Evolutionary conservation across 2,329 filamentous ascomycete genomes (phyloP), one percentile per base, ranked within the genome.

Genomic region (Arthroderma sp.): DNA sequence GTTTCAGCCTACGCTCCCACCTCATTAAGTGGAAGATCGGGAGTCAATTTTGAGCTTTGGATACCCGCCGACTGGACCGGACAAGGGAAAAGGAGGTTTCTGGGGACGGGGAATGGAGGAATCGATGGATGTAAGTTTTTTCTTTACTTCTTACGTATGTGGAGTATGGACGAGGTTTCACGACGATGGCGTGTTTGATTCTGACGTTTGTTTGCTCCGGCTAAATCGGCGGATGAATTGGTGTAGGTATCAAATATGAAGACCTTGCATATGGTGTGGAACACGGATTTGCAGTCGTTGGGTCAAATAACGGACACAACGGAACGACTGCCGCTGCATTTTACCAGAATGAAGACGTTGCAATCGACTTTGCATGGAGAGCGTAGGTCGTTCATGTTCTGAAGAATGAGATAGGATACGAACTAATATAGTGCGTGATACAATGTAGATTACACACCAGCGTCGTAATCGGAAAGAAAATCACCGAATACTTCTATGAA

Each of bases 261-360:
- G 64, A 59, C 48, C 52, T 59, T 40, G 60, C 56, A 2, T 68
- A 69, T 29, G 59, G 60, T 1, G 53, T 56, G 7, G 45, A 52
- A 0, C 56, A 60, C n/a, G 64, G 63, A 0, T 69, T 70, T 38
- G 56, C 64, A 0, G 55, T 58, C 0, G 58, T 69, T 22, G 66
- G 64, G 1, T 61, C 67, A 1, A 69, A 70, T 42, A 66, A 67
- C 27, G 66, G 66, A 2, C 66, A 70, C 27, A 66, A 68, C 46
- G 67, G 64, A 27, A 54, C 58, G 10, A 59, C 56, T 7, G 68
- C 67, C 8, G 42, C 48, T 27, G 54, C 62, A 0, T 69, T 70
- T 50, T 59, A 62, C 36, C 55, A 65, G 30, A 68, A 68, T 30
- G 47, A 58, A 3, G 65, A 65, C 6, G 53, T 67, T 30, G 57